Evolutionary conservation across 768 basidiomycete genomes (phyloP), one percentile per base, ranked within the genome.

Genomic region (Lactarius vividus): DNA sequence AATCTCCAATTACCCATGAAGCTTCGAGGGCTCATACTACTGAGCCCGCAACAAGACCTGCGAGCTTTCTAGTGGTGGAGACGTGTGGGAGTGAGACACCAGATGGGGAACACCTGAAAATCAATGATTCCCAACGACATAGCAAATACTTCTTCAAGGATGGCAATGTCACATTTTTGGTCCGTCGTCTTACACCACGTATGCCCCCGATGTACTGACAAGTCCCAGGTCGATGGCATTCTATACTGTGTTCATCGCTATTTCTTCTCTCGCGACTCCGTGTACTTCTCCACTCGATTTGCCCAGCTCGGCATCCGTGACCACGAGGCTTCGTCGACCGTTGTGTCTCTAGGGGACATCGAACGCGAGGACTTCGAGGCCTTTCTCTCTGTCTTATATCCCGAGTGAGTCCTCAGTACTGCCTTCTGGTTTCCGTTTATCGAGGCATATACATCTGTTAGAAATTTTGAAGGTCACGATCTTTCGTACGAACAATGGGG

Each of bases 401-500:
- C 65, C 7, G 3, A 23, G 65, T 66, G 49, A 15, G 62, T 29
- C 57, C 16, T 23, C 29, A 13, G 5, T 13, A 33, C 23, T 26
- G 59, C 44, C 35, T 26, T 23, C 29, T 57, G 15, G 9, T 29
- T 18, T 33, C n/a, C n/a, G 2, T 8, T 52, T 26, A 20, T 57
- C 13, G 59, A 65, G 6, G 18, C 15, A 16, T 37, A 52, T 37
- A 15, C 37, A 8, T 16, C 2, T 13, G 8, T 33, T 52, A 68
- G 67, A 15, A n/a, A 58, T 26, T 66, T 68, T 23, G 67, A 59
- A 6, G 23, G 28, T 4, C n/a, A 15, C 4, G 18, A 39, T 7
- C 60, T 66, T 31, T 66, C 64, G 1, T 71, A 68, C 20, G 68
- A 71, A 40, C 53, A 70, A 31, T 74, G 74, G 71, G 65, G 67